These are phyloP conservation scores for Prunus padus DNA, from an alignment of 306 rosid genomes.

Conservation along the genomic window DNA sequence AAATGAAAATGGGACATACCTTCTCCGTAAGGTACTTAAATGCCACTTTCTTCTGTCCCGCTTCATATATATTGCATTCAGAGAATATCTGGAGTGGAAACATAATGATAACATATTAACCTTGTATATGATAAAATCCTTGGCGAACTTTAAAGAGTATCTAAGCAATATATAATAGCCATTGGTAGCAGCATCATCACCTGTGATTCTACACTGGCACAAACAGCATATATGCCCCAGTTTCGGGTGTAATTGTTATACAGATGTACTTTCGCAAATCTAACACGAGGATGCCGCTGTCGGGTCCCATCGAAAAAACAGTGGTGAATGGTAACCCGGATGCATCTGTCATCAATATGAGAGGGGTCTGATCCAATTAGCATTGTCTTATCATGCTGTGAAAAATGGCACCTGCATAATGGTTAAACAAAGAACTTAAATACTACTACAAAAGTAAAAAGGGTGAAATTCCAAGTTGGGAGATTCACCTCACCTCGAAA, in stretches of 20 bases:
- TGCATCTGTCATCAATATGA: slow-evolving; percentile 69
- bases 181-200: slow-evolving; percentile 35
- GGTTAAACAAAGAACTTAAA: slow-evolving; percentile 19
- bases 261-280: slow-evolving; percentile 80
- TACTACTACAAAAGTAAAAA: slow-evolving; percentile 6
- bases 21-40: slow-evolving; percentile 81
- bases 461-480: not conserved
- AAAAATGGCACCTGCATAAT: slow-evolving; percentile 73
- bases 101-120: slow-evolving; percentile 9
- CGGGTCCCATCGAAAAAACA: slow-evolving; percentile 91
- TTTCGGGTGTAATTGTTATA: slow-evolving; percentile 85
- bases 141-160: slow-evolving; percentile 2
- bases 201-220: slow-evolving; percentile 95
- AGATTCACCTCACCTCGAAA: slow-evolving; percentile 64
- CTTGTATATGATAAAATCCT: not conserved
- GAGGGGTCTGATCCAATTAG: slow-evolving; percentile 91
- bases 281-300: slow-evolving; percentile 94
- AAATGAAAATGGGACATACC: slow-evolving; percentile 43
- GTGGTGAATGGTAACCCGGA: slow-evolving; percentile 90
- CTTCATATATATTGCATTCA: slow-evolving; percentile 90
- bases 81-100: slow-evolving; percentile 67
- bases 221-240: slow-evolving; percentile 99
- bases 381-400: slow-evolving; percentile 83
- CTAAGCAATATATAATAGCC: not conserved
- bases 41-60: slow-evolving; percentile 87